Evolutionary conservation across 148 eudicot genomes (phyloP), one percentile per base, ranked within the genome.

Genomic region (Nepenthes mirabilis): DNA sequence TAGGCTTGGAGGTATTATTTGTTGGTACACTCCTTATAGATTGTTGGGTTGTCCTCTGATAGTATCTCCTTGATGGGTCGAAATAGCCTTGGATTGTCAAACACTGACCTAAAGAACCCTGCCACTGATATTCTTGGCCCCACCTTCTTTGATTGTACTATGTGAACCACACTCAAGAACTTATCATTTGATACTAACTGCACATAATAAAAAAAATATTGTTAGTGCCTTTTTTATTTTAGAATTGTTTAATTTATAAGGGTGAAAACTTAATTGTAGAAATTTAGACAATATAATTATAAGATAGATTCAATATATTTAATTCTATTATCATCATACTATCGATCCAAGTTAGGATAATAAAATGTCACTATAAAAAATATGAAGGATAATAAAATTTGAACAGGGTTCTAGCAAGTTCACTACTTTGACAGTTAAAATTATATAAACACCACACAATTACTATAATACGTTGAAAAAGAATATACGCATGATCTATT

Each of bases 71-170:
- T 23, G 0, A 75, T 75, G 5, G 75, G 79, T 14, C 75, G 69
- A 40, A 70, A 75, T 13, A 68, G 13, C 61, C 52, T 60, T 1
- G 69, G 56, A 53, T 45, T 52, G 36, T 11, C 47, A 13, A 43
- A 64, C 49, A 45, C 58, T 11, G 60, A 37, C 12, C 72, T 45
- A 57, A 75, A 75, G 51, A 75, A 71, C 52, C 54, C 33, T 13
- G 79, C 79, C 2, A 75, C 62, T 10, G 79, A 75, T 9, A 67
- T 60, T 58, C 79, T 71, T n/a, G 79, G 79, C 3, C 79, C 75
- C 2, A 5, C 43, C 12, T 52, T 56, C 11, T 65, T 64, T 2
- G 76, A 75, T 37, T 59, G 23, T n/a, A 72, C 80, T 62, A 77
- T 62, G 68, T 77, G 80, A 13, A 68, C 36, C 14, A 58, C 73